Conservation (phyloP, 2,329 filamentous ascomycete genomes). For the Lizonia empirigonia region DNA sequence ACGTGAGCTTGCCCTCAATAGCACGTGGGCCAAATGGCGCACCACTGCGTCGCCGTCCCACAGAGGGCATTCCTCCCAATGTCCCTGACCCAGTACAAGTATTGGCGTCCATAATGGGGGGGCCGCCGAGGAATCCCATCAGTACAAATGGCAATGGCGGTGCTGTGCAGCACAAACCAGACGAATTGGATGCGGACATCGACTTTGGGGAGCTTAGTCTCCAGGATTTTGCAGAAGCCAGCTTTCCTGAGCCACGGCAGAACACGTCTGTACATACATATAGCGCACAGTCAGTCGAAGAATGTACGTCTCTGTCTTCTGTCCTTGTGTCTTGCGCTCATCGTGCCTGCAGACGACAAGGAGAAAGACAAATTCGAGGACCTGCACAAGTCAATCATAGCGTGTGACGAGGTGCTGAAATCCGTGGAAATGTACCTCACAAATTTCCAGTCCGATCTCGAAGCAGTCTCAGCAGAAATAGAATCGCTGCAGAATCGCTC, state of each 20-base stretch:
- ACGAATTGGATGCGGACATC: conserved; percentile 65
- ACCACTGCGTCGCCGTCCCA: conserved; percentile 63
- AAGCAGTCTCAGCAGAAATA: conserved; percentile 90
- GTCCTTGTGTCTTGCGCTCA: conserved; percentile 30
- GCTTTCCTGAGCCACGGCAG: conserved; percentile 38
- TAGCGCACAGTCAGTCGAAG: conserved; percentile 68
- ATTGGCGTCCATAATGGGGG: conserved; percentile 65
- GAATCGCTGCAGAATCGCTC: conserved; percentile 91
- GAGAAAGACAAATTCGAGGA: conserved; percentile 88
- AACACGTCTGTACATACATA: conserved; percentile 53
- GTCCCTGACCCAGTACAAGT: conserved; percentile 73
- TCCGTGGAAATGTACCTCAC: conserved; percentile 92
- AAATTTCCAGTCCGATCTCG: conserved; percentile 91
- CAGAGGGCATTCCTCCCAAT: conserved; percentile 57
- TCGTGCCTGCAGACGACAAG: conserved; percentile 65
- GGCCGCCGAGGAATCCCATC: conserved; percentile 37
- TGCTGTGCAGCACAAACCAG: conserved; percentile 50
- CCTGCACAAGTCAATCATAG: conserved; percentile 82
- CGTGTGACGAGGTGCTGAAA: conserved; percentile 90
- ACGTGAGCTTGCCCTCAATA: conserved; percentile 71
- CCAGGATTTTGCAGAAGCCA: conserved; percentile 66
- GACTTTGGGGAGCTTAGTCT: conserved; percentile 82
- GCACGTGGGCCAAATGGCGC: conserved; percentile 71
- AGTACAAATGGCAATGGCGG: conserved; percentile 20
- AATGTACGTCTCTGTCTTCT: conserved; percentile 64